Evolutionary conservation across 805 yeast genomes (phyloP), one percentile per base, ranked within the genome.

Genomic region (Teunomyces cretensis): DNA sequence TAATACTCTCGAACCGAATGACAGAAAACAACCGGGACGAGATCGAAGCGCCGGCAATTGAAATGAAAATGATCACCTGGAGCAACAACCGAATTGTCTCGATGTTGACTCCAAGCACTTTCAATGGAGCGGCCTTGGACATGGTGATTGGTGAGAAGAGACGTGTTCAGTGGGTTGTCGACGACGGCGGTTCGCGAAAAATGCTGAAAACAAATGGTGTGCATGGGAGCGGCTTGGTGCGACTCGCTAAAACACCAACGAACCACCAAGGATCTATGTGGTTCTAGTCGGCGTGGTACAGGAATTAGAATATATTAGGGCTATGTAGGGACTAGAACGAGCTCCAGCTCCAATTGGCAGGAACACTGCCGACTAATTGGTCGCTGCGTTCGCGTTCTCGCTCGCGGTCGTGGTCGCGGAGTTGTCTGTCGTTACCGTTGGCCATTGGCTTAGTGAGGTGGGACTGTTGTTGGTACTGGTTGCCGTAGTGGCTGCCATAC

Each of bases 21-120:
- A 94, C 98, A n/a, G 97, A 88, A 67, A 94, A 94, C 60, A 94
- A 76, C 60, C 99, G 82, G 50, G 96, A 84, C 41, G 96, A 83
- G 42, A 94, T 78, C 19, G 97, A 96, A 2, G 98, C 98, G 27
- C 89, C 91, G 19, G 95, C 88, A 46, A 92, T 81, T 35, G 87
- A 76, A 40, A 85, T 66, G 60, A 91, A 83, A 50, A 89, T 88
- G 42, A 79, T 68, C 43, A 81, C 78, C 58, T 81, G 80, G 52
- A 91, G 70, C 39, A 86, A 64, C 50, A 73, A 52, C 53, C 68
- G 64, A 44, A 70, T 60, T 19, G 75, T 68, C 36, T 64, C 69
- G 41, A 71, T 55, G 42, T 60, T 55, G 49, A 68, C 41, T 11
- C 49, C 49, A 15, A 42, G 30, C 17, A 46, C 41, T 35, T 35